phyloP scores from a whole-genome alignment of 805 yeast genomes.

The Zygosaccharomyces siamensis region DNA sequence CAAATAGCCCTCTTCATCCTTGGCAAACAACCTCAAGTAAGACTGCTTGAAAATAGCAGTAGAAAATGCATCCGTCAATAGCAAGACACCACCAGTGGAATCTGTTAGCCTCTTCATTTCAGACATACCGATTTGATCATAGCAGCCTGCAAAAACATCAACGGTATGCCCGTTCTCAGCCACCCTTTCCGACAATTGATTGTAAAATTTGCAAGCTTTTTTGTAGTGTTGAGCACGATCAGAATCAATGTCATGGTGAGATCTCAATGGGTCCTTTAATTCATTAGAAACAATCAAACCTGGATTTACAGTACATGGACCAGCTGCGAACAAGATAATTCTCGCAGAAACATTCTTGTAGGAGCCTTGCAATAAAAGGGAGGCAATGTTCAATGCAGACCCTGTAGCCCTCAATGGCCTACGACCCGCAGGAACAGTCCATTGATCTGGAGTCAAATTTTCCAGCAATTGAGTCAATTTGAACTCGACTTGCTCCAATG shows the following conservation, averaged over 20 bases:
- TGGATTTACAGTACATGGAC: conserved; percentile 92
- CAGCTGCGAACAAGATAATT: conserved; percentile 85
- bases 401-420: conserved; percentile 93
- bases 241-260: conserved; percentile 93
- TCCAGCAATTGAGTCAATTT: conserved; percentile 77
- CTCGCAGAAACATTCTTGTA: conserved; percentile 85
- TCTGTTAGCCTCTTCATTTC: conserved; percentile 88
- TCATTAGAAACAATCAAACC: conserved; percentile 91
- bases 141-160: conserved; percentile 91
- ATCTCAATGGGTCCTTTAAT: conserved; percentile 92
- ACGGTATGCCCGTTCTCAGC: conserved; percentile 72
- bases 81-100: conserved; percentile 83
- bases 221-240: conserved; percentile 84
- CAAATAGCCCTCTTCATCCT: conserved; percentile 82
- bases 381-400: conserved; percentile 81
- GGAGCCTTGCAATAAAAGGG: conserved; percentile 73
- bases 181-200: conserved; percentile 64
- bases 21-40: conserved; percentile 76
- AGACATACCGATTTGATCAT: conserved; percentile 90
- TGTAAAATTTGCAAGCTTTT: conserved; percentile 80
- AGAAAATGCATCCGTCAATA: conserved; percentile 88
- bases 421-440: conserved; percentile 81
- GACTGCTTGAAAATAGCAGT: conserved; percentile 93
- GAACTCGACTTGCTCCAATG: conserved; percentile 74
- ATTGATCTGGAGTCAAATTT: conserved; percentile 70